phyloP scores from a whole-genome alignment of 2,329 filamentous ascomycete species.

The Geosmithia putterillii region DNA sequence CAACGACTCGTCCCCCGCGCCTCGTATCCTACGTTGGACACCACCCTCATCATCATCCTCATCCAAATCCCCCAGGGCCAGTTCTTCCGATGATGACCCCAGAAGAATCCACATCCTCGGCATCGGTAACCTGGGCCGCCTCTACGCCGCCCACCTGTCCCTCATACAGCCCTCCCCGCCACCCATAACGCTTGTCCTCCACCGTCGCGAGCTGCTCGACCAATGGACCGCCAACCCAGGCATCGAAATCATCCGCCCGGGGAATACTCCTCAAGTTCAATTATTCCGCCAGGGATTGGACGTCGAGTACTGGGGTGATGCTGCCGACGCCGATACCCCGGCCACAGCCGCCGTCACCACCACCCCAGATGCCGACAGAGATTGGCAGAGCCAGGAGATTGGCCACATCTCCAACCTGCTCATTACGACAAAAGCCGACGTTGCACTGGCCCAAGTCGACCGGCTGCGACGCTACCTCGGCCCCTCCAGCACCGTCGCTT shows the following conservation, averaged over 20 bases:
- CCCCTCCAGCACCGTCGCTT: slow-evolving; percentile 58
- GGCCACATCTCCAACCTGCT: slow-evolving; percentile 58
- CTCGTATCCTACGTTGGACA: slow-evolving; percentile 24
- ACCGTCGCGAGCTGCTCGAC: slow-evolving; percentile 37
- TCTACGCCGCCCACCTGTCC: slow-evolving; percentile 64
- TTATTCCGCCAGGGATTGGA: slow-evolving; percentile 27
- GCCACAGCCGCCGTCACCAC: slow-evolving; percentile 10
- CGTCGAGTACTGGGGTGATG: slow-evolving; percentile 41
- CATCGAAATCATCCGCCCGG: slow-evolving; percentile 28
- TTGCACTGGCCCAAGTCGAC: slow-evolving; percentile 49
- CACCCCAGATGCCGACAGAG: slow-evolving; percentile 15
- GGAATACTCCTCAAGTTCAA: slow-evolving; percentile 9
- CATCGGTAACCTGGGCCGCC: slow-evolving; percentile 66
- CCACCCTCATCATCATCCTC: background rate
- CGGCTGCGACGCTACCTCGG: slow-evolving; percentile 50
- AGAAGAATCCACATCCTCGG: slow-evolving; percentile 67
- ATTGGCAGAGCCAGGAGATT: slow-evolving; percentile 26
- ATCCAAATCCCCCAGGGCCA: background rate
- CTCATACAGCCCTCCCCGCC: slow-evolving; percentile 46
- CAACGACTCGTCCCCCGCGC: slow-evolving; percentile 10
- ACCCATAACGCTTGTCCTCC: slow-evolving; percentile 71
- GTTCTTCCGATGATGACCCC: slow-evolving; percentile 4
- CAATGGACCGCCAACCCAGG: slow-evolving; percentile 32
- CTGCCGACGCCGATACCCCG: no score
- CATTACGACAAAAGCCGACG: slow-evolving; percentile 61